These are phyloP conservation scores for Iris pallida DNA, from an alignment of 116 monocot genomes.

Conservation along the genomic window DNA sequence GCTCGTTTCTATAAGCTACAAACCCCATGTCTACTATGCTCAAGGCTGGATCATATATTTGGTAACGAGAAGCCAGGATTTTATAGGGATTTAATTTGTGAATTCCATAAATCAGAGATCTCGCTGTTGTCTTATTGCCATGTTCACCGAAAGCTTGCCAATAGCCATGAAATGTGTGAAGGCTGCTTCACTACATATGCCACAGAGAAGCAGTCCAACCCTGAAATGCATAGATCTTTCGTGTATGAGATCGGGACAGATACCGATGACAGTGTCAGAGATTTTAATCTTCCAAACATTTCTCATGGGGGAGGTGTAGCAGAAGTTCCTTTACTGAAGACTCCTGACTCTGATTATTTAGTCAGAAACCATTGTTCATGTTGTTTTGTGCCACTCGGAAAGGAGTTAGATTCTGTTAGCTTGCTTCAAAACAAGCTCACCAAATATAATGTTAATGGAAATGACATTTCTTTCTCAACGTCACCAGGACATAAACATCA, in stretches of 20 bases:
- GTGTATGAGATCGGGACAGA: slow-evolving; percentile 26
- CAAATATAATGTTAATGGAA: background rate
- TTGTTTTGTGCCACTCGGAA: slow-evolving; percentile 32
- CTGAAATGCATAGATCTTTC: slow-evolving; percentile 23
- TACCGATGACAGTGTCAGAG: slow-evolving; percentile 3
- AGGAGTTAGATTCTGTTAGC: slow-evolving; percentile 21
- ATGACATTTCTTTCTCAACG: background rate
- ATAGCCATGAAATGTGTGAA: slow-evolving; percentile 55
- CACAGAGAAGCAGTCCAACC: slow-evolving; percentile 33
- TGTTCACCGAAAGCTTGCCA: slow-evolving; percentile 44
- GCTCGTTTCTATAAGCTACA: slow-evolving; percentile 59
- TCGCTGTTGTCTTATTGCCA: slow-evolving; percentile 57
- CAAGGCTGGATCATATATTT: slow-evolving; percentile 72
- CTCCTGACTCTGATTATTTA: slow-evolving; percentile 9
- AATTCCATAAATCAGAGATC: slow-evolving; percentile 62
- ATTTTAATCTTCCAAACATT: background rate
- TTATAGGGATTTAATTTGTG: slow-evolving; percentile 63
- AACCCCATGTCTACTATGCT: slow-evolving; percentile 81
- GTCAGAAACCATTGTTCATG: slow-evolving; percentile 44
- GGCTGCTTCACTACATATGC: slow-evolving; percentile 47
- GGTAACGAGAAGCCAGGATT: slow-evolving; percentile 48
- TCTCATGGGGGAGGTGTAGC: slow-evolving; percentile 10
- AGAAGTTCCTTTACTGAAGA: slow-evolving; percentile 18
- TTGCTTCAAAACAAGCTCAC: slow-evolving; percentile 17
- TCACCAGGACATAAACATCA: background rate